These are phyloP conservation scores for Colletotrichum liaoningense DNA, from an alignment of 2,329 filamentous ascomycete species.

Conservation along the genomic window DNA sequence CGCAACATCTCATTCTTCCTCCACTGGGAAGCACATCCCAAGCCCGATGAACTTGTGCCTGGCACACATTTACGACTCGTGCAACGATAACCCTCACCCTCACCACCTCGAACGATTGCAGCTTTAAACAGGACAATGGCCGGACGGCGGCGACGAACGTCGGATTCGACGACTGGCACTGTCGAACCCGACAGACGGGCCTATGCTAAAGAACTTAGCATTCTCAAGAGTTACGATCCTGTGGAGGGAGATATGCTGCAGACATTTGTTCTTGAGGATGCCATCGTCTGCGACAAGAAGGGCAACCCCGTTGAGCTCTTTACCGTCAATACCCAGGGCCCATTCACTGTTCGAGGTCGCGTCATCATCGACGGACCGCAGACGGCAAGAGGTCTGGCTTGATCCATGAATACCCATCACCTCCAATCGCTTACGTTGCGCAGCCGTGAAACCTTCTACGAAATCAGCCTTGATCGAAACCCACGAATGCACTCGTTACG, in stretches of 20 bases:
- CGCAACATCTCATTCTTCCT: background rate
- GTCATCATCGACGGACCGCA: slow-evolving; percentile 57
- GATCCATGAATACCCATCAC: too few species aligned
- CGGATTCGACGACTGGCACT: slow-evolving; percentile 58
- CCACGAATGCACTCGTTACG: slow-evolving; percentile 58
- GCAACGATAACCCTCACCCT: background rate
- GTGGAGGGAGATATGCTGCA: slow-evolving; percentile 15
- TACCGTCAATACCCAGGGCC: slow-evolving; percentile 67
- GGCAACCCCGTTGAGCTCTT: slow-evolving; percentile 69
- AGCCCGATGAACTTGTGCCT: background rate
- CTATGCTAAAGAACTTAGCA: slow-evolving; percentile 46
- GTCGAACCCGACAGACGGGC: slow-evolving; percentile 48
- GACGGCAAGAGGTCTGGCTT: slow-evolving; percentile 54
- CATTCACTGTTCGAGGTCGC: slow-evolving; percentile 70
- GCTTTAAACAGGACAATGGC: slow-evolving; percentile 41
- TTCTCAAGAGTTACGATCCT: slow-evolving; percentile 46
- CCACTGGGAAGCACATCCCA: background rate
- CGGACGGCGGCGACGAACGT: slow-evolving; percentile 54
- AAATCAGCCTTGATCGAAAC: slow-evolving; percentile 64
- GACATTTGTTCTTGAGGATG: slow-evolving; percentile 51
- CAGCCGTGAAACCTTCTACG: slow-evolving; percentile 48
- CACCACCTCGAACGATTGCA: background rate
- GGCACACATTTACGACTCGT: background rate
- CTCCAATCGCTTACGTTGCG: slow-evolving; percentile 8
- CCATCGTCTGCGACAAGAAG: slow-evolving; percentile 66